These are phyloP conservation scores for Oryza glumipatula DNA, from an alignment of 176 grass and related monocot genomes.

Conservation along the genomic window DNA sequence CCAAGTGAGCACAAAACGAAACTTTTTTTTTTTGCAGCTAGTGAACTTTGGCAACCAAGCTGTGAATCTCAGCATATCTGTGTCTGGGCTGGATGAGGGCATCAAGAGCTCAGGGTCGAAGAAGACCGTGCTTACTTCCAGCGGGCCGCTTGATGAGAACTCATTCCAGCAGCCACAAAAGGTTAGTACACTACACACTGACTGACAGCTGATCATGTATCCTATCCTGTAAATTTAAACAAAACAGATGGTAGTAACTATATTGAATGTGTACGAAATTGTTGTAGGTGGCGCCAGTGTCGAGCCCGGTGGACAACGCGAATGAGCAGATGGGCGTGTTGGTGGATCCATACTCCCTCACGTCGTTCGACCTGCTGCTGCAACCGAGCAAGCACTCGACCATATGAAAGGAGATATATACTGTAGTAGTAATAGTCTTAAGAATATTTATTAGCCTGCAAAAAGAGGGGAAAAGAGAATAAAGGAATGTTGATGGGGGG, in stretches of 20 bases:
- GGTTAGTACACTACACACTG: slow-evolving; percentile 36
- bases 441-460: not conserved
- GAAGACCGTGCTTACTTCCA: slow-evolving; percentile 66
- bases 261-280: not conserved
- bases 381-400: slow-evolving; percentile 45
- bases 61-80: slow-evolving; percentile 62
- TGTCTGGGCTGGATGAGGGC: slow-evolving; percentile 38
- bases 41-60: slow-evolving; percentile 70
- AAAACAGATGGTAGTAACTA: not conserved
- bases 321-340: slow-evolving; percentile 56
- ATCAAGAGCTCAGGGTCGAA: slow-evolving; percentile 58
- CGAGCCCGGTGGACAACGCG: slow-evolving; percentile 31
- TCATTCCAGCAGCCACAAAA: slow-evolving; percentile 69
- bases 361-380: slow-evolving; percentile 69
- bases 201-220: not conserved
- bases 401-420: slow-evolving; percentile 6
- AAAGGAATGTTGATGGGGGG: not conserved
- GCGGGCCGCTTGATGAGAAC: slow-evolving; percentile 66
- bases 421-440: not conserved
- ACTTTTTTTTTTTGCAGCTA: slow-evolving; percentile 41
- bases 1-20: not conserved
- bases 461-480: not conserved
- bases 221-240: not conserved
- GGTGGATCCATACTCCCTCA: slow-evolving; percentile 58
- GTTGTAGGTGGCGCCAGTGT: slow-evolving; percentile 59